Percentiles rank a stretch among this genome's conserved stretches.
Conservation (phyloP, 768 basidiomycete species). For the Candolleomyces aberdarensis region DNA sequence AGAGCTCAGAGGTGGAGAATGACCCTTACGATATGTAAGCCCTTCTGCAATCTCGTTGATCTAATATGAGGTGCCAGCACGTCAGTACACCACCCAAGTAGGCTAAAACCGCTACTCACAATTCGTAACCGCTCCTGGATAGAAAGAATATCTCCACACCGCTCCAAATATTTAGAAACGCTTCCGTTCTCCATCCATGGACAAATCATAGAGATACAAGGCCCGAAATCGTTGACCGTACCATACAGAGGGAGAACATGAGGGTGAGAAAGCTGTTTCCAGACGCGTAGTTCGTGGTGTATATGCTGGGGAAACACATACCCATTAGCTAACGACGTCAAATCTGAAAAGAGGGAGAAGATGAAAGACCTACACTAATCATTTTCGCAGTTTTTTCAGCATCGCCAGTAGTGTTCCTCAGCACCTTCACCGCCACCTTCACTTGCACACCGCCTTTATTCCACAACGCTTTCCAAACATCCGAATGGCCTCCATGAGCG, state of each 20-base stretch:
- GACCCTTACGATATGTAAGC: constrained; percentile 32
- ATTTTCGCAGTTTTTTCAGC: constrained; percentile 28
- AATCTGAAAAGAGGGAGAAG: neutral
- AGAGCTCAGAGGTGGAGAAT: neutral
- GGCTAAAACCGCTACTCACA: constrained; percentile 18
- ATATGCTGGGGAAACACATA: constrained; percentile 22
- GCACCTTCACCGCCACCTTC: constrained; percentile 37
- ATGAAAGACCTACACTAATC: constrained; percentile 21
- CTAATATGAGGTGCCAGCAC: constrained; percentile 16
- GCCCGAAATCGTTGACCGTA: constrained; percentile 7
- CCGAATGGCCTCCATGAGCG: constrained; percentile 42
- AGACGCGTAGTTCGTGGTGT: constrained; percentile 28
- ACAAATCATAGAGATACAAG: constrained; percentile 10
- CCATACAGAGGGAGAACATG: constrained; percentile 13
- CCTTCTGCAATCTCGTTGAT: constrained; percentile 38
- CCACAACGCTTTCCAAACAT: constrained; percentile 40
- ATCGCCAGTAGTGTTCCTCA: constrained; percentile 31
- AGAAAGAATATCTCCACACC: constrained; percentile 30
- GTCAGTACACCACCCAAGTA: neutral
- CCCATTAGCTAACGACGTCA: neutral
- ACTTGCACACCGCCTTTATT: constrained; percentile 17
- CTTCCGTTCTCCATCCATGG: constrained; percentile 16
- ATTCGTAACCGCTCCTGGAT: constrained; percentile 32
- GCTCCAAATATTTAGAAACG: constrained; percentile 8
- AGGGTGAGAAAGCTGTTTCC: constrained; percentile 8